Evolutionary conservation across 2,329 filamentous ascomycete species (phyloP), one percentile per base, ranked within the genome.

Genomic region (Penicillium sp.): DNA sequence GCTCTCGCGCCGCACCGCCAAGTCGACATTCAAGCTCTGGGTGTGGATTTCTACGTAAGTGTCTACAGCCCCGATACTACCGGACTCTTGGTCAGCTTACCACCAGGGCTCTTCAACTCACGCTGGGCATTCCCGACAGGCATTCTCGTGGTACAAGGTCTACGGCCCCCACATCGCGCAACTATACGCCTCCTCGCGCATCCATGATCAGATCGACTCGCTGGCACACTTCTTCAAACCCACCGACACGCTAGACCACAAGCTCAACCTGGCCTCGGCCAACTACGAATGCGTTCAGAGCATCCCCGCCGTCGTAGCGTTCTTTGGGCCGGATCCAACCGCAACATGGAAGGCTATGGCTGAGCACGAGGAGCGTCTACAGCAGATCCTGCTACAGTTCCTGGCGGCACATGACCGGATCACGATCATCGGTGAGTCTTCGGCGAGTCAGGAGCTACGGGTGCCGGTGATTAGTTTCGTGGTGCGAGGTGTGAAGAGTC

Each of bases 131-230:
- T 14, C 35, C 38, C 52, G 11, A 7, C 35, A 73, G 71, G 78
- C 82, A n/a, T 92, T 93, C 71, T 88, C 84, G 0, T 93, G 90
- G 90, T 93, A 93, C 77, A 94, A 94, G 73, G 85, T 93, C 1
- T 93, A 90, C 70, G 91, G 90, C 0, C 90, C 91, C 0, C 91
- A 93, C 67, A 81, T 93, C 1, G 83, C 89, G 0, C 84, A 89
- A 64, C 78, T 94, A 1, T 94, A 92, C 70, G 89, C 84, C 5
- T 85, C 85, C 26, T 79, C 79, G 4, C 70, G 75, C 0, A 87
- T 85, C 0, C 86, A 89, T 61, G 70, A 82, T 16, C 74, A 82
- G 52, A 79, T 92, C 57, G 76, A 76, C 4, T 84, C 86, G 0
- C 74, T 88, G 0, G 84, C 85, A 0, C 89, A 92, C 71, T 91